These are phyloP conservation scores for Globisporangium middletonii DNA, from an alignment of 352 stramenopile species.

Conservation along the genomic window DNA sequence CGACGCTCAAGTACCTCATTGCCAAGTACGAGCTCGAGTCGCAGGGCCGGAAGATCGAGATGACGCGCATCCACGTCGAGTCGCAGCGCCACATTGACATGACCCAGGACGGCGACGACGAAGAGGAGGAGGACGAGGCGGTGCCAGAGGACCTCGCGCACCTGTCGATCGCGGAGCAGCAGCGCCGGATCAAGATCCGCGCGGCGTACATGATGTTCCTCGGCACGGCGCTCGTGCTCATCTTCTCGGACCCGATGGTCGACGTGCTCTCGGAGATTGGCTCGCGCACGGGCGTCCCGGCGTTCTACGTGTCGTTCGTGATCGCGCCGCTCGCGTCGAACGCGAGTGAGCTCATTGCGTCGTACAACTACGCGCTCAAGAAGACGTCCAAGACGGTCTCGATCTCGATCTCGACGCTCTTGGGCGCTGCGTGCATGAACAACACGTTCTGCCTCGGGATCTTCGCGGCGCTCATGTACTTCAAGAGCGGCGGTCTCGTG, in stretches of 20 bases:
- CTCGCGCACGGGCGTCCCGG: conserved; percentile 80
- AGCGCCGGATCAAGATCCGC: conserved; percentile 93
- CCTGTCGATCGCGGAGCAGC: conserved; percentile 93
- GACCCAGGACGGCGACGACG: conserved; percentile 49
- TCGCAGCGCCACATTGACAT: conserved; percentile 39
- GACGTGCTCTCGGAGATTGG: conserved; percentile 95
- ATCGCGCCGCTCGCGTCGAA: conserved; percentile 97
- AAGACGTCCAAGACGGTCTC: conserved; percentile 98
- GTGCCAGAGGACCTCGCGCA: conserved; percentile 92
- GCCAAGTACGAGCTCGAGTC: conserved; percentile 67
- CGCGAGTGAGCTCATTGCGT: conserved; percentile 96
- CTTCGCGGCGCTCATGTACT: conserved; percentile 96
- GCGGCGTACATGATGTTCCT: conserved; percentile 92
- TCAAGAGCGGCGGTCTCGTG: conserved; percentile 86
- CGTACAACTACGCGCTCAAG: conserved; percentile 97
- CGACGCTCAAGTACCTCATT: conserved; percentile 82
- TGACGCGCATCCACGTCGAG: conserved; percentile 36
- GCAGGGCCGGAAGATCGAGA: conserved; percentile 43
- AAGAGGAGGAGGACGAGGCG: conserved; percentile 92
- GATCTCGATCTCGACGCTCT: conserved; percentile 91
- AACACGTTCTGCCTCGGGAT: conserved; percentile 99
- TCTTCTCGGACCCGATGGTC: conserved; percentile 98
- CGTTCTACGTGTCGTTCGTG: conserved; percentile 99
- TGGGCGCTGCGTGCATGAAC: conserved; percentile 98
- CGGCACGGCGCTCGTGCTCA: conserved; percentile 91